Base-by-base conservation (phyloP, 2,329 filamentous ascomycete species). In the Cryphonectria japonica region DNA sequence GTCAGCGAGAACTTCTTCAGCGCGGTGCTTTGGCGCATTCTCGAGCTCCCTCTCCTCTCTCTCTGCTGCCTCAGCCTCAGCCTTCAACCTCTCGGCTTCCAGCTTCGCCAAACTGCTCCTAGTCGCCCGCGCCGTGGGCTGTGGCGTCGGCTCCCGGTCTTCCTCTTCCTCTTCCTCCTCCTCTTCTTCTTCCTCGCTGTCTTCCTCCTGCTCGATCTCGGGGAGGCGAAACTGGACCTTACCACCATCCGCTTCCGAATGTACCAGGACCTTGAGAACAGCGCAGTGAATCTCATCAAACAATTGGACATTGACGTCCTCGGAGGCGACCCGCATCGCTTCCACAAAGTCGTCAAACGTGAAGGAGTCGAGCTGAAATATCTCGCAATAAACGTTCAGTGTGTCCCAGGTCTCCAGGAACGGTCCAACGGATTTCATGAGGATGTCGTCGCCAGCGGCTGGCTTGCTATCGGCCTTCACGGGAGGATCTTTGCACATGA, bases 281-380 rank as follows among this genome's bases (percentile, higher is more conserved):
- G 95, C 91, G 79, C 96, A 99, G 80, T 98, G 95, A 6, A 96
- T 88, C 79, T 99, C 96, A 66, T 93, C 91, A 75, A 98, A 91
- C 0, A 99, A 84, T 78, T 98, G 92, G 67, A 96, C 96, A 9
- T 92, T 91, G 0, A 89, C 83, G 32, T 93, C 89, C 46, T 91
- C 88, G 0, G 90, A 94, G 0, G 92, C 88, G 71, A 95, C 91
- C 65, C 91, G 87, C 85, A 99, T 90, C 0, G 95, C 92, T 78
- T 98, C 92, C 5, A 97, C 86, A 77, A 95, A 98, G 79, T 99
- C 96, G 79, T 99, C 96, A 77, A 98, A 97, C 0, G 95, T 98
- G 78, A 99, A 99, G 0, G 95, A 98, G 80, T 99, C 96, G 37
- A 99, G 86, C 77, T 93, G 89, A 78, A 97, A 97, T 26, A 98